Evolutionary conservation across 106 monocot species (phyloP), one percentile per base, ranked within the genome.

Genomic region (Dendrobium catenatum): DNA sequence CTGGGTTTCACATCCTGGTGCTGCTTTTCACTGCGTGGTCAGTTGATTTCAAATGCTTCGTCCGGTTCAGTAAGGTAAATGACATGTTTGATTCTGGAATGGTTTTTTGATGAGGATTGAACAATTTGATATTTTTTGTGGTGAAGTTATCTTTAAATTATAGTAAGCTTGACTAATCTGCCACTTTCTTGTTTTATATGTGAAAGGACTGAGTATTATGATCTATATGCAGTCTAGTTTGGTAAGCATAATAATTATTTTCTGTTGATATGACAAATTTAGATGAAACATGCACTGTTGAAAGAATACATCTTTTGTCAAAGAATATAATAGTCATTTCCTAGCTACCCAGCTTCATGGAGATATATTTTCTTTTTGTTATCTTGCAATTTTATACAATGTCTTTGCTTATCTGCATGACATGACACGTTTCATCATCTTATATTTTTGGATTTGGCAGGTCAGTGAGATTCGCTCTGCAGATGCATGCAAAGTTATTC

Each of bases 11-110:
- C 76, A 87, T 93, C 46, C 89, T 98, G 44, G 88, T 91, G 40
- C 78, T 94, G n/a, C 93, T 98, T 27, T 98, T 98, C 73, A 94
- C 94, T 9, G 89, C 92, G 41, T 98, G 98, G 98, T 98, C 94
- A 13, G 88, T 98, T 24, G 89, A 95, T 81, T 98, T 98, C 89
- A 79, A 84, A 77, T 88, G 91, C 72, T 86, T 95, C 54, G 95
- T 98, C 10, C 94, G 91, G 86, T 95, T 89, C 86, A 78, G 77
- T 13, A 98, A 90, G 98, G 98, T 93, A 80, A 18, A 42, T 43
- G 6, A n/a, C 74, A 1, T 44, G 16, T 19, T 19, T 74, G 8
- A 5, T 37, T 33, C 70, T 37, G 70, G 70, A 70, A 33, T 37
- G 70, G n/a, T n/a, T 37, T 70, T 37, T 70, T 70, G 10, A 70